phyloP scores from a whole-genome alignment of 176 grass and related monocot genomes.

The Triticum aestivum region DNA sequence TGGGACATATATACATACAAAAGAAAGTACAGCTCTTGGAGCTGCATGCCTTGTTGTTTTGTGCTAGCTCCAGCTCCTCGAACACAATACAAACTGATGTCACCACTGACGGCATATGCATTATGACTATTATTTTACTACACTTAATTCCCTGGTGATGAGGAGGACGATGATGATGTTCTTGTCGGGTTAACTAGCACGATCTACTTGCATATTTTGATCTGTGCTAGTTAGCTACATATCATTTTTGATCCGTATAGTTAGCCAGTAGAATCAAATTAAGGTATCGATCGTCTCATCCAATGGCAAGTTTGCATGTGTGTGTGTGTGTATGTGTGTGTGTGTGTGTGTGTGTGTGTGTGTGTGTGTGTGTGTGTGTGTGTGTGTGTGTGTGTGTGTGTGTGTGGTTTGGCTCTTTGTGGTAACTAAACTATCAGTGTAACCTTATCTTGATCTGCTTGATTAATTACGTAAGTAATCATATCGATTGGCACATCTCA shows the following conservation, averaged over 20 bases:
- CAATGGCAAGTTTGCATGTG: background rate
- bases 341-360: too few species aligned
- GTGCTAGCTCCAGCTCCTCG: background rate
- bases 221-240: background rate
- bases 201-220: background rate
- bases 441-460: slow-evolving; percentile 2
- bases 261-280: background rate
- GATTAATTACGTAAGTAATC: background rate
- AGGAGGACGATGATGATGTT: background rate
- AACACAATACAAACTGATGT: background rate
- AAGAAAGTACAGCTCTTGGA: slow-evolving; percentile 1
- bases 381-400: too few species aligned
- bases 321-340: too few species aligned
- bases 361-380: too few species aligned
- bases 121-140: slow-evolving; percentile 1
- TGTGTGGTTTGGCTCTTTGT: too few species aligned
- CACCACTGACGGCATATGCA: slow-evolving; percentile 7
- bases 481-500: background rate
- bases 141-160: background rate
- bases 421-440: background rate
- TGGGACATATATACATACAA: background rate
- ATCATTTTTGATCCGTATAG: background rate
- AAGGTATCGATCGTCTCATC: background rate
- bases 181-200: slow-evolving; percentile 23
- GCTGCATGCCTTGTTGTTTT: background rate